Evolutionary conservation across 23 red algal genomes (phyloP).

Genomic region (Gracilaria gracilis): DNA sequence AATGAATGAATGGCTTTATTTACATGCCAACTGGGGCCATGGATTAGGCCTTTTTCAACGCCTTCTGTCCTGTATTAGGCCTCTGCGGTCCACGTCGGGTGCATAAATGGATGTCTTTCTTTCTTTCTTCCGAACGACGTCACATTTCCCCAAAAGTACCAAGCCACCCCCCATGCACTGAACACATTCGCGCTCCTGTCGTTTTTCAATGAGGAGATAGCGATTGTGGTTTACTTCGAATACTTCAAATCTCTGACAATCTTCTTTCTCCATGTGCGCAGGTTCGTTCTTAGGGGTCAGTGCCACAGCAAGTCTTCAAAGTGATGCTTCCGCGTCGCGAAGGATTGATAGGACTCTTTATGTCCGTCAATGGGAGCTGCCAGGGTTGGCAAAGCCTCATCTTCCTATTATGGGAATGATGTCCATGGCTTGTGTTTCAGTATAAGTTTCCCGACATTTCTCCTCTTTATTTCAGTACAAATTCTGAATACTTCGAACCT

Average conservation of each 20-base stretch:
- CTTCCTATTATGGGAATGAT: slow-evolving; percentile 11
- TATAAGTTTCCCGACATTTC: slow-evolving; percentile 34
- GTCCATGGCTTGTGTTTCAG: slow-evolving; percentile 46
- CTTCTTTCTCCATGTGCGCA: slow-evolving; percentile 2
- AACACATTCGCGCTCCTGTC: neutral
- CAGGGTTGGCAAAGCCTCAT: slow-evolving; percentile 70
- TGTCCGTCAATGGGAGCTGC: slow-evolving; percentile 43
- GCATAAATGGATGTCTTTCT: too few relatives aligned
- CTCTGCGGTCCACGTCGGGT: too few relatives aligned
- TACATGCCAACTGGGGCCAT: too few relatives aligned
- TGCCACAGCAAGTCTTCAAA: slow-evolving; percentile 12
- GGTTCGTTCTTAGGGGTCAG: neutral
- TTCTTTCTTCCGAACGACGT: too few relatives aligned
- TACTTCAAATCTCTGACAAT: neutral
- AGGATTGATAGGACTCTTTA: slow-evolving; percentile 28
- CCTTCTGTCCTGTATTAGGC: too few relatives aligned
- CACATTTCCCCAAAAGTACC: too few relatives aligned
- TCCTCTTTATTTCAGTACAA: slow-evolving; percentile 13
- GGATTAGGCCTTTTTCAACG: too few relatives aligned
- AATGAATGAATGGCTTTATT: too few relatives aligned
- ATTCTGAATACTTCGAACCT: slow-evolving; percentile 56
- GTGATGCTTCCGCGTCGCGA: slow-evolving; percentile 1
- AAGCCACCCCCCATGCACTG: neutral
- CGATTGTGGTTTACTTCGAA: neutral
- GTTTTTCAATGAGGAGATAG: neutral